Base-by-base conservation (phyloP, 2,329 filamentous ascomycete genomes). In the Aureobasidium sp. region DNA sequence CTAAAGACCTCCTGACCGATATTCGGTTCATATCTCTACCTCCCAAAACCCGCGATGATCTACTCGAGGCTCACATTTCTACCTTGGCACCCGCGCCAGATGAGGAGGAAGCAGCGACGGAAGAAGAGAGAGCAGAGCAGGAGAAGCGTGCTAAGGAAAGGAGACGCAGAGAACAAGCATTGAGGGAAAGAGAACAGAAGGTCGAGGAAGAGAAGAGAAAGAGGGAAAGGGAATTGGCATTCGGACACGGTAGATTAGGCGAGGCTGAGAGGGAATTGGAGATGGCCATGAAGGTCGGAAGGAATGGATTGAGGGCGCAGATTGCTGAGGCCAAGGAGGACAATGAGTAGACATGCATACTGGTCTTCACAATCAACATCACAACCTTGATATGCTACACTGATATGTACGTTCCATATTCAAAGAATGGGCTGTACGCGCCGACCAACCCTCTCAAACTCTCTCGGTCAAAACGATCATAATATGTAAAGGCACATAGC, bases 211-310 rank as follows among this genome's bases (percentile, higher is more conserved):
- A 69, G 42, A 66, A 63, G 60, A 47, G 66, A n/a, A 65, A 54
- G 58, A 57, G 63, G 21, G 67, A 68, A 27, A 63, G 64, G 39
- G 67, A 67, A 6, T 63, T 64, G 37, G 45, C 65, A n/a, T 63
- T 63, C n/a, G 68, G 67, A 25, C 66, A 65, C 75, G 77, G 55
- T 73, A 76, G 4, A 85, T 89, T 7, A 81, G 83, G 34, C 84
- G 86, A 89, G 62, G 86, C 86, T 66, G 87, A 90, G 73, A 78
- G 80, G 65, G 86, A 89, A 69, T 74, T 91, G 61, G 82, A 88
- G 69, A 77, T 79, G 65, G 88, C 88, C 1, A 87, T 90, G 85
- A 81, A 81, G 63, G 81, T 90, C 13, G 81, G 82, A 0, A 89
- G 87, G 72, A 83, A 80, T 63, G 88, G 87, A 0, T 65, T 90